Evolutionary conservation across 2,329 filamentous ascomycete species (phyloP), one percentile per base, ranked within the genome.

Genomic region (Alternaria gaisen): DNA sequence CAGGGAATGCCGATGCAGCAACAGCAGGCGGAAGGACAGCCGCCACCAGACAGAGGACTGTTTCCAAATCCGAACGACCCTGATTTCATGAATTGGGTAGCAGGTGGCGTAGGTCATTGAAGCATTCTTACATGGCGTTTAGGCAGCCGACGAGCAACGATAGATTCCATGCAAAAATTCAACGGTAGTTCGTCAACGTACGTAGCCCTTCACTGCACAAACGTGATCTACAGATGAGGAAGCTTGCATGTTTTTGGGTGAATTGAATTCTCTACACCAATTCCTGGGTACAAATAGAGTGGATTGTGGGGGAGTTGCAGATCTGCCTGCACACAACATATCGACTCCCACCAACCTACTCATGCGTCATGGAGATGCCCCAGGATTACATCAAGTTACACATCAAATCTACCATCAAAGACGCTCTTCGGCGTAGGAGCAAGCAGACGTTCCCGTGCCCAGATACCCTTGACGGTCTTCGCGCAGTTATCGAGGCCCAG

Each of bases 11-110:
- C 53, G 4, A 52, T 52, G 14, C 55, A 50, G 16, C 66, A 63
- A 59, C 77, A 81, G 54, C 71, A 75, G 50, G 59, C 58, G n/a
- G 67, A 66, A 51, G 65, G 59, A 46, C 62, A 66, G 28, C 61
- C 68, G 32, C 67, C 69, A 44, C 84, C 77, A 51, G 80, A 87
- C 70, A 77, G 85, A 60, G 87, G 87, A 0, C 73, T 90, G 58
- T 91, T 90, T 66, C 88, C 90, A n/a, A 84, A 83, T 54, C 87
- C 86, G 4, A 88, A 85, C 5, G 88, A 92, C 72, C 88, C 89
- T 2, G 87, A 88, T 40, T 91, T 90, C 76, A 83, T 83, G 60
- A 85, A 89, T 65, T 93, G 91, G 87, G 83, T 85, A 53, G 87
- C 85, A 44, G 87, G 90, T 9, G 91, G 88, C 1, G 83, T 92